Evolutionary conservation across 2,329 filamentous ascomycete genomes (phyloP).

Genomic region (Bisporella sp.): DNA sequence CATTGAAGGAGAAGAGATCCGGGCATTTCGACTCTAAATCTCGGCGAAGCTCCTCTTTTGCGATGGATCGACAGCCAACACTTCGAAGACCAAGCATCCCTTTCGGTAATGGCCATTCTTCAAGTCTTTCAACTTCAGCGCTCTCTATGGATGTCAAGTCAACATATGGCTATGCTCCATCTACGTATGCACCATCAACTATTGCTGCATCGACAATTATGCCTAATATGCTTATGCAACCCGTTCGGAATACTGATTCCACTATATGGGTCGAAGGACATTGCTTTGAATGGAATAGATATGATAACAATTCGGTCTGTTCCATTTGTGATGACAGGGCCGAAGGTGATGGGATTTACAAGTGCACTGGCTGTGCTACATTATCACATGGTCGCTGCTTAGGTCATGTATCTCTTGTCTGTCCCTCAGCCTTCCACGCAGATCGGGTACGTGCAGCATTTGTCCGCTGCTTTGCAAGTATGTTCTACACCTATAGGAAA

Average conservation of each 20-base stretch:
- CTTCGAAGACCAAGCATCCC: slow-evolving; percentile 66
- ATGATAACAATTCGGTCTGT: slow-evolving; percentile 56
- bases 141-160: slow-evolving; percentile 30
- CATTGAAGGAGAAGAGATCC: slow-evolving; percentile 87
- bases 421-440: slow-evolving; percentile 52
- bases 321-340: slow-evolving; percentile 71
- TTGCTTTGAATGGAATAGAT: slow-evolving; percentile 60
- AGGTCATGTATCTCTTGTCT: slow-evolving; percentile 56
- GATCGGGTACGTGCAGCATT: slow-evolving; percentile 58
- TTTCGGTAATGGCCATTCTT: slow-evolving; percentile 60
- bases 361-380: slow-evolving; percentile 58
- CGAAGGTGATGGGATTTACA: slow-evolving; percentile 61
- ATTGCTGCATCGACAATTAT: slow-evolving; percentile 80
- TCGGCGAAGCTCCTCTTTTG: slow-evolving; percentile 91
- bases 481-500: slow-evolving; percentile 61
- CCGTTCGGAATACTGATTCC: slow-evolving; percentile 70
- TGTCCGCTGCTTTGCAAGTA: slow-evolving; percentile 57
- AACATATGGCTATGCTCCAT: slow-evolving; percentile 64
- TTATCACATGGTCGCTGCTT: slow-evolving; percentile 53
- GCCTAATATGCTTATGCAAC: slow-evolving; percentile 76
- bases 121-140: slow-evolving; percentile 64
- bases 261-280: slow-evolving; percentile 82
- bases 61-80: slow-evolving; percentile 63
- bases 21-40: slow-evolving; percentile 73
- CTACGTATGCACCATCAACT: slow-evolving; percentile 80